These are phyloP conservation scores for Sarcocystis neurona DNA, from an alignment of 169 alveolate species.

Conservation along the genomic window DNA sequence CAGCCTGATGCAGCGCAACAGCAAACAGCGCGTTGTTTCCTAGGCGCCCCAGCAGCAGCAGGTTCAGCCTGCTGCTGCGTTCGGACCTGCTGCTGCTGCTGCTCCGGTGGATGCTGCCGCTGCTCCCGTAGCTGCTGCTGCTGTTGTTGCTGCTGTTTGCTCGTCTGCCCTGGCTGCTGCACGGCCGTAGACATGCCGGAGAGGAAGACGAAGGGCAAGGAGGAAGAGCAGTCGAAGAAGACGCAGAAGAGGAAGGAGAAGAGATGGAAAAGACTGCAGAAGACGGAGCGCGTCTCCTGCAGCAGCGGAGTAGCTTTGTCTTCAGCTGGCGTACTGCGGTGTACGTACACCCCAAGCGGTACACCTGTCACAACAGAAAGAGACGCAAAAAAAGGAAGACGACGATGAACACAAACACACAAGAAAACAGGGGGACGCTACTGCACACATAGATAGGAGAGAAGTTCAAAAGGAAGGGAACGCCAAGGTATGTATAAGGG, in stretches of 20 bases:
- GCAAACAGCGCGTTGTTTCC: constrained; percentile 71
- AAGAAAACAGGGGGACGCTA: background rate
- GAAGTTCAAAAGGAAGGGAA: too few relatives aligned
- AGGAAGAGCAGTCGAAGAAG: constrained; percentile 4
- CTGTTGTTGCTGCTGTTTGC: background rate
- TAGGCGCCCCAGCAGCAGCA: constrained; percentile 70
- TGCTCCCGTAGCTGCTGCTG: background rate
- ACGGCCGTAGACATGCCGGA: background rate
- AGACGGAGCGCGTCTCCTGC: background rate
- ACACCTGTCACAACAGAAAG: background rate
- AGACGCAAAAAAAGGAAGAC: background rate
- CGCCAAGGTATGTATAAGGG: too few relatives aligned
- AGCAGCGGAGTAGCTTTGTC: too few relatives aligned
- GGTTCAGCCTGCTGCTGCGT: constrained; percentile 48
- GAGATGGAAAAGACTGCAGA: background rate
- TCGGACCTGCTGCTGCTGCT: background rate
- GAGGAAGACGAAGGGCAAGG: background rate
- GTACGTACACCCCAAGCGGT: constrained; percentile 26
- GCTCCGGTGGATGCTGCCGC: background rate
- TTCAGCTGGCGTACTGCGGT: constrained; percentile 17
- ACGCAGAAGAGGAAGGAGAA: background rate
- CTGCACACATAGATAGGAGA: too few relatives aligned
- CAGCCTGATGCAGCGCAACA: constrained; percentile 68
- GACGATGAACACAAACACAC: background rate
- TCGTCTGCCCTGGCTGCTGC: background rate